Percentiles rank a stretch among this genome's conserved stretches.
phyloP scores from a whole-genome alignment of 345 rosid genomes.

The Gossypium rotundifolium region DNA sequence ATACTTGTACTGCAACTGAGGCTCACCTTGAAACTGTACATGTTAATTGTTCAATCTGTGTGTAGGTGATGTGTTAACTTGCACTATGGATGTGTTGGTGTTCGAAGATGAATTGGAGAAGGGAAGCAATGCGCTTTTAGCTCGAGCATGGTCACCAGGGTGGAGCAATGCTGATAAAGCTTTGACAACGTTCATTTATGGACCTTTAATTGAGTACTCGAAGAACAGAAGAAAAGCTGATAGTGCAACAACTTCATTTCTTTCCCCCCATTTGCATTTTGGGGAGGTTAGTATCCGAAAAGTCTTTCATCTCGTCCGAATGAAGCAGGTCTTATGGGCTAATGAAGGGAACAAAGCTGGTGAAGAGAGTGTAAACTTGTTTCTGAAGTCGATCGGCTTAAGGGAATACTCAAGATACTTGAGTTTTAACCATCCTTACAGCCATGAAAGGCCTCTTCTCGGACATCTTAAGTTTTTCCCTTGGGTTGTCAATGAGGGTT shows the following conservation, averaged over 20 bases:
- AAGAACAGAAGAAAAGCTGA: conserved; percentile 88
- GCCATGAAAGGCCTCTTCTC: conserved; percentile 91
- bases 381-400: conserved; percentile 86
- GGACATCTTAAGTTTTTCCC: conserved; percentile 94
- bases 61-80: conserved; percentile 73
- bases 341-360: conserved; percentile 90
- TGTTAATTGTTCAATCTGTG: not conserved
- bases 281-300: conserved; percentile 97
- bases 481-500: conserved; percentile 78
- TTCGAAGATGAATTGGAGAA: conserved; percentile 93
- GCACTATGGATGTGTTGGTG: conserved; percentile 55
- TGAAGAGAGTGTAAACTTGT: conserved; percentile 87
- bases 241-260: conserved; percentile 93
- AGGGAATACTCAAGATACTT: conserved; percentile 90
- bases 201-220: conserved; percentile 83
- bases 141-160: conserved; percentile 99
- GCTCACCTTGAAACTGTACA: not conserved
- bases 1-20: not conserved
- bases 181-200: conserved; percentile 73
- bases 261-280: conserved; percentile 94
- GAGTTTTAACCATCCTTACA: conserved; percentile 91
- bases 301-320: conserved; percentile 85
- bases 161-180: conserved; percentile 95
- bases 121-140: conserved; percentile 94
- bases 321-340: conserved; percentile 88